A percentile compares a stretch with the other conserved stretches of the same genome.
Evolutionary conservation across 805 yeast species (phyloP).

Genomic region (Candida nanaspora): DNA sequence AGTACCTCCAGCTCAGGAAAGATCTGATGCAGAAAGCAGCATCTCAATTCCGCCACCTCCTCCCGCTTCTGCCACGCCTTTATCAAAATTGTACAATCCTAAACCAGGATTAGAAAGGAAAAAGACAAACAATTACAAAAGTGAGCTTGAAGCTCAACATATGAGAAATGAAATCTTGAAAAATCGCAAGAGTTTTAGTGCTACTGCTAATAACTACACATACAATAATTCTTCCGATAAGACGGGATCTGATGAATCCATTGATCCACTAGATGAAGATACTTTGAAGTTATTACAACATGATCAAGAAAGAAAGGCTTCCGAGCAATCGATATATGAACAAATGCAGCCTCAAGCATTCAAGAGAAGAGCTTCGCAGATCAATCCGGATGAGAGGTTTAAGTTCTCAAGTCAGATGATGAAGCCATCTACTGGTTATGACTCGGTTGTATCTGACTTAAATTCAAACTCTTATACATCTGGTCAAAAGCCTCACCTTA

Average conservation of each 20-base stretch:
- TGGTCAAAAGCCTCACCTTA: background rate
- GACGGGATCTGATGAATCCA: too few species aligned
- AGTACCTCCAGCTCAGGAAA: too few species aligned
- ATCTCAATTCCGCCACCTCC: conserved; percentile 15
- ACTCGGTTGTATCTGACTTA: background rate
- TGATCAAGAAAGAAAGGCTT: conserved; percentile 12
- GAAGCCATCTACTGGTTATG: too few species aligned
- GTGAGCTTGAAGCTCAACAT: conserved; percentile 15
- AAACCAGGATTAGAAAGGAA: conserved; percentile 7
- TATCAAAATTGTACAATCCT: conserved; percentile 7
- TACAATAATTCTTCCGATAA: too few species aligned
- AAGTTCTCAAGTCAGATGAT: background rate
- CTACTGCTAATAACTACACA: too few species aligned
- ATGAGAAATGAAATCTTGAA: conserved; percentile 1
- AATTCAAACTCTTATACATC: background rate
- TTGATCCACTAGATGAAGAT: too few species aligned
- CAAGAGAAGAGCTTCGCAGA: conserved; percentile 6
- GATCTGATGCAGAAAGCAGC: background rate
- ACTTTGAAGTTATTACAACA: too few species aligned
- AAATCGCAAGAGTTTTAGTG: too few species aligned
- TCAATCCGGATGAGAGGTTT: background rate
- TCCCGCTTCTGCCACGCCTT: conserved; percentile 12
- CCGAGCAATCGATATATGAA: conserved; percentile 13
- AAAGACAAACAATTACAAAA: conserved; percentile 14
- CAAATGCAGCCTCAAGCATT: conserved; percentile 17